Conservation (phyloP, 805 yeast species). For the Wickerhamiella siamensis region DNA sequence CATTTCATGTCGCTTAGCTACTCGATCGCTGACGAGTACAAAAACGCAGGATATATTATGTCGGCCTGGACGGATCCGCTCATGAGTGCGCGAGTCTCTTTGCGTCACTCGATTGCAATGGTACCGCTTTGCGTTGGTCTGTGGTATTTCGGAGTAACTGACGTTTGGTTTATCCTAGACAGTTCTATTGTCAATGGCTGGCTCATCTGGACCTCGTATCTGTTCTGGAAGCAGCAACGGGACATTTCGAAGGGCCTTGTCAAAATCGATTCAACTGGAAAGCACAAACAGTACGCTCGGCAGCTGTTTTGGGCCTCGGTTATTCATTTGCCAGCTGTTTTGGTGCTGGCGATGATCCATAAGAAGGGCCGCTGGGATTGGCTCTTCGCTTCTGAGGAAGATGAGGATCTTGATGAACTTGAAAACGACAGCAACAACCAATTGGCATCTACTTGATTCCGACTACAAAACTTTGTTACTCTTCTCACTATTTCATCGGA, state of each 20-base stretch:
- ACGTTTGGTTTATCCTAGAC: constrained; percentile 65
- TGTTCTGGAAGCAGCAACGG: constrained; percentile 73
- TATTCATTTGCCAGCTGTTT: constrained; percentile 80
- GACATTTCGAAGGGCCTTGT: constrained; percentile 25
- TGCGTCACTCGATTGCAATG: constrained; percentile 82
- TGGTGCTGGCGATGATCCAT: constrained; percentile 85
- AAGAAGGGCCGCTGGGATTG: constrained; percentile 93
- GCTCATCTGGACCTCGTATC: constrained; percentile 64
- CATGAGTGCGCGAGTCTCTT: constrained; percentile 83
- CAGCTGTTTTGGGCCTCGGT: constrained; percentile 89
- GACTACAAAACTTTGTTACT: no score
- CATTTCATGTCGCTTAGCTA: constrained; percentile 90
- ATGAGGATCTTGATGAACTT: neutral
- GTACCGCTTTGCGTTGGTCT: constrained; percentile 84
- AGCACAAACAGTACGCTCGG: constrained; percentile 54
- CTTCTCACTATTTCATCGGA: neutral
- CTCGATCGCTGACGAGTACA: constrained; percentile 74
- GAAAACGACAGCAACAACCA: no score
- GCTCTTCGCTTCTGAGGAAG: constrained; percentile 20
- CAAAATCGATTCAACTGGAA: constrained; percentile 10
- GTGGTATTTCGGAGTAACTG: constrained; percentile 66
- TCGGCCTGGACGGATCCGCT: constrained; percentile 85
- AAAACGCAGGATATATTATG: constrained; percentile 94
- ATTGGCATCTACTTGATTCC: no score
- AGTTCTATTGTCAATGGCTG: constrained; percentile 73